phyloP scores from a whole-genome alignment of 1,284 basidiomycete species.

The Pterulicium gracile region DNA sequence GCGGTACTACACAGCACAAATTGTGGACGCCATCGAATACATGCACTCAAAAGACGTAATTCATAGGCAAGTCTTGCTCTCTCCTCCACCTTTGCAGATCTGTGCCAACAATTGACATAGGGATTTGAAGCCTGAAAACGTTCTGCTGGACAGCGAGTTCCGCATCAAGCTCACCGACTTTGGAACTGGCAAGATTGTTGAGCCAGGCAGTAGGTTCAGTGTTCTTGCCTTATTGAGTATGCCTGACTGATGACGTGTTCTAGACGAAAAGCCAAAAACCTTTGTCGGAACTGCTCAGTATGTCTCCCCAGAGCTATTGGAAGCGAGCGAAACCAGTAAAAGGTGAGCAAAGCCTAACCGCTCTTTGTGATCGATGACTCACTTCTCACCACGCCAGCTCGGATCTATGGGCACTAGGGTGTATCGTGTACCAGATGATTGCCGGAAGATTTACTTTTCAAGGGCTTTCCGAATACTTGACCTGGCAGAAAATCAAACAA shows the following conservation, averaged over 20 bases:
- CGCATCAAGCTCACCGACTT: constrained; percentile 96
- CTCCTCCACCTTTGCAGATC: constrained; percentile 3
- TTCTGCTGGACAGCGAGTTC: constrained; percentile 77
- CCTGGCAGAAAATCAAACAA: constrained; percentile 70
- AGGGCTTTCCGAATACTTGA: constrained; percentile 76
- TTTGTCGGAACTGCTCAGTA: constrained; percentile 98
- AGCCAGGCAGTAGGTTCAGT: constrained; percentile 35
- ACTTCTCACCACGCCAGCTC: constrained; percentile 43
- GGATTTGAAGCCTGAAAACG: constrained; percentile 90
- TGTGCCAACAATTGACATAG: constrained; percentile 19
- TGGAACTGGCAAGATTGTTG: constrained; percentile 87
- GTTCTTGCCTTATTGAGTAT: constrained; percentile 7
- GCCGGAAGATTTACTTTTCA: constrained; percentile 89
- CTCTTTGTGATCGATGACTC: constrained; percentile 3
- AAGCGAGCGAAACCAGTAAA: constrained; percentile 62
- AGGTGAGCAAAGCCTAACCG: constrained; percentile 30
- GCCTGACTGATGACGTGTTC: constrained; percentile 12
- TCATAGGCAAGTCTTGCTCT: constrained; percentile 50
- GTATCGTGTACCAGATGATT: constrained; percentile 95
- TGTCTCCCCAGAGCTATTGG: constrained; percentile 86
- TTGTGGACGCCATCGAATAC: constrained; percentile 80
- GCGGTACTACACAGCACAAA: constrained; percentile 79
- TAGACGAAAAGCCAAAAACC: constrained; percentile 54
- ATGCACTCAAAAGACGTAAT: constrained; percentile 86
- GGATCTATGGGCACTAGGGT: constrained; percentile 97